Conservation (phyloP, 805 yeast species). For the Myxozyma geophila region DNA sequence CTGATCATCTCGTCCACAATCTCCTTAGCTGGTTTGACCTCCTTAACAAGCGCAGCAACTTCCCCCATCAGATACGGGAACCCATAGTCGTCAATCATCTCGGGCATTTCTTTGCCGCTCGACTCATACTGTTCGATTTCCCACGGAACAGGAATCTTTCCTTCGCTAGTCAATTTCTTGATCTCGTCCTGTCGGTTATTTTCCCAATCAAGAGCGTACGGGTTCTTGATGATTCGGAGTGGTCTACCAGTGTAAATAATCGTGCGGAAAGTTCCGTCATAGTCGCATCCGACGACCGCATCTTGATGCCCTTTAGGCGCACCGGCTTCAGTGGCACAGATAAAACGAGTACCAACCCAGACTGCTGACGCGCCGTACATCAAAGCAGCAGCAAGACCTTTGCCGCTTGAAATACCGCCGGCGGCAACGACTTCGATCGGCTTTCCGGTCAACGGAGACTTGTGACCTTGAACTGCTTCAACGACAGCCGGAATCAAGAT, state of each 20-base stretch:
- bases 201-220: slow-evolving; percentile 40
- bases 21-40: slow-evolving; percentile 38
- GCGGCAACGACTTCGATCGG: slow-evolving; percentile 41
- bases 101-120: slow-evolving; percentile 35
- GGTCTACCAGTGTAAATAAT: slow-evolving; percentile 41
- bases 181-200: slow-evolving; percentile 39
- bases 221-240: slow-evolving; percentile 36
- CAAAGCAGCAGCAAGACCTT: slow-evolving; percentile 39
- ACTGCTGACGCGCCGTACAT: slow-evolving; percentile 39
- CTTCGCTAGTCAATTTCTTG: slow-evolving; percentile 33
- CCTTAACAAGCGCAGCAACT: slow-evolving; percentile 38
- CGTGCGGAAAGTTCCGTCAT: slow-evolving; percentile 38
- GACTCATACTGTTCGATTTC: slow-evolving; percentile 37
- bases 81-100: slow-evolving; percentile 33
- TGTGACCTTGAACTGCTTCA: slow-evolving; percentile 37
- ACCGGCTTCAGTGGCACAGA: slow-evolving; percentile 41
- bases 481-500: slow-evolving; percentile 41
- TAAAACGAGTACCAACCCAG: slow-evolving; percentile 42
- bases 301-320: slow-evolving; percentile 39
- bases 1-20: slow-evolving; percentile 39
- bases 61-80: slow-evolving; percentile 41
- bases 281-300: slow-evolving; percentile 34
- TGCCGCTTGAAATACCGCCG: slow-evolving; percentile 40
- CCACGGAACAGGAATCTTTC: slow-evolving; percentile 38
- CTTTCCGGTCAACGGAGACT: slow-evolving; percentile 38